Evolutionary conservation across 2,329 filamentous ascomycete genomes (phyloP).

Genomic region (Verticillium longisporum): DNA sequence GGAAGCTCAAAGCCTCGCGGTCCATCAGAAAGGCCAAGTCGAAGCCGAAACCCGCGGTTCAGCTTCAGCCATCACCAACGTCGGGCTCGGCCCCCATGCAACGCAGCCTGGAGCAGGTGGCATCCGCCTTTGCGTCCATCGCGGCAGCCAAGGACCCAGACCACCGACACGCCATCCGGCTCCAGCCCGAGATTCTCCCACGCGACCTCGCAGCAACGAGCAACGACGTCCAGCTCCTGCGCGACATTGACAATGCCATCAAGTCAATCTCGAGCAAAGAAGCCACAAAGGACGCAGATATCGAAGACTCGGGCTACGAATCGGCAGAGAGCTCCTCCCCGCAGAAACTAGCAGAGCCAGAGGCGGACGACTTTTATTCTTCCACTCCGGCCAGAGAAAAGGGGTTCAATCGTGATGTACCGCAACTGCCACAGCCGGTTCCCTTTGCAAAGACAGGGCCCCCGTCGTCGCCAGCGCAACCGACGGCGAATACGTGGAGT

Average conservation of each 20-base stretch:
- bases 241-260: not conserved
- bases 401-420: not conserved
- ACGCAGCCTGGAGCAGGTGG: not conserved
- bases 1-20: not conserved
- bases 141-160: not conserved
- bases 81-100: not conserved
- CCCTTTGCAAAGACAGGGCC: not conserved
- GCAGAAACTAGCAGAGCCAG: not conserved
- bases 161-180: not conserved
- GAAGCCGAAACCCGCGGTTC: not conserved
- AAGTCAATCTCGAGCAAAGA: not conserved
- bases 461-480: not conserved
- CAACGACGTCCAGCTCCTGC: not conserved
- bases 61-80: not conserved
- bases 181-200: not conserved
- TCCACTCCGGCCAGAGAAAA: not conserved
- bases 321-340: not conserved
- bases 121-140: not conserved
- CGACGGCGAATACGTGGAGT: not conserved
- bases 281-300: not conserved
- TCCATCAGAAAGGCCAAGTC: not conserved
- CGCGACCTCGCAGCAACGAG: not conserved
- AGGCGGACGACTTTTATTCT: not conserved
- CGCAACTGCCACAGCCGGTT: not conserved
- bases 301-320: not conserved